Conservation (phyloP, 768 basidiomycete species). For the Cystofilobasidium bisporidii region DNA sequence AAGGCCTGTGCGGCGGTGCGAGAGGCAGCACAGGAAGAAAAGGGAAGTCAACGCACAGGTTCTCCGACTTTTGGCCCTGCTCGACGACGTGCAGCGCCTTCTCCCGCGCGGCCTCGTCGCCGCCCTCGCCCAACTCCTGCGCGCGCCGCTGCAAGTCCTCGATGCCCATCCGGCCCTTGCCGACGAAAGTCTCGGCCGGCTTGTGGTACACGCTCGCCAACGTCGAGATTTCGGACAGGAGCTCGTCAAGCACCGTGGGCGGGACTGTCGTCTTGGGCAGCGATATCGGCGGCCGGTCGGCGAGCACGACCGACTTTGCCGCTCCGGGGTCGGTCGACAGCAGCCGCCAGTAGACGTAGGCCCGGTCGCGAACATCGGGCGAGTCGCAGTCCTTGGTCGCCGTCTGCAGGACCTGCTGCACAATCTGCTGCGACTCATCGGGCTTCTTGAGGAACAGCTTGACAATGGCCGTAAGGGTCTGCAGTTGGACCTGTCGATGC, state of each 20-base stretch:
- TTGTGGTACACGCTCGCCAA: slow-evolving; percentile 96
- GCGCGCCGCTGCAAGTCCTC: slow-evolving; percentile 22
- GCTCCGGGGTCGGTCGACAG: slow-evolving; percentile 89
- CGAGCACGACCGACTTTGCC: slow-evolving; percentile 86
- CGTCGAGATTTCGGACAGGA: slow-evolving; percentile 77
- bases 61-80: slow-evolving; percentile 29
- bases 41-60: slow-evolving; percentile 18
- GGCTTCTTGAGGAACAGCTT: slow-evolving; percentile 94
- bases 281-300: slow-evolving; percentile 83
- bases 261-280: slow-evolving; percentile 85
- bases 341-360: slow-evolving; percentile 96
- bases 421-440: slow-evolving; percentile 80
- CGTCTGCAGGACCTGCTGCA: slow-evolving; percentile 81
- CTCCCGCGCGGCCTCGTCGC: slow-evolving; percentile 14
- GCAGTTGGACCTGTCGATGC: slow-evolving; percentile 49
- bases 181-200: slow-evolving; percentile 77
- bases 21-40: not conserved
- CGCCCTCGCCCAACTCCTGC: slow-evolving; percentile 12
- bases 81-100: slow-evolving; percentile 26
- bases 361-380: slow-evolving; percentile 89
- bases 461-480: slow-evolving; percentile 78
- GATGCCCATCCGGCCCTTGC: slow-evolving; percentile 64
- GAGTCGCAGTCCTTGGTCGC: slow-evolving; percentile 97
- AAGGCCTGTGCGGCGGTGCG: too few relatives aligned
- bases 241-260: slow-evolving; percentile 76